These are phyloP conservation scores for Purpureocillium lavendulum DNA, from an alignment of 2,329 filamentous ascomycete species.

Conservation along the genomic window DNA sequence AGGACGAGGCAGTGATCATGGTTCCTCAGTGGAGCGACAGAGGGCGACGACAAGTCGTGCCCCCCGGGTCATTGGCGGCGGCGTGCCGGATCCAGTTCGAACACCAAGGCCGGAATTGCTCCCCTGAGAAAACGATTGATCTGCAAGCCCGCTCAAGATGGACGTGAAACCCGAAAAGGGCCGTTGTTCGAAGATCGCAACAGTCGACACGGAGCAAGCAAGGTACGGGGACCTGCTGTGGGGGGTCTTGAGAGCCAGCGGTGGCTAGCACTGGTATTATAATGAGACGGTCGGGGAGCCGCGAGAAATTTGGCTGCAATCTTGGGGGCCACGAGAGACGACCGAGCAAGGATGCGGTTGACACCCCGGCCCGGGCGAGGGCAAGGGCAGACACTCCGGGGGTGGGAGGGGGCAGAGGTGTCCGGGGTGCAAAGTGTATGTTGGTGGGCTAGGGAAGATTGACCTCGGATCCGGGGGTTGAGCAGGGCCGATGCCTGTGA, in stretches of 20 bases:
- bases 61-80: slow-evolving; percentile 5
- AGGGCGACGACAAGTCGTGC: slow-evolving; percentile 8
- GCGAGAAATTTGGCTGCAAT: slow-evolving; percentile 3
- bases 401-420: slow-evolving; percentile 2
- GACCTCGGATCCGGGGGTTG: slow-evolving; percentile 5
- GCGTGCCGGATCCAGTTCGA: slow-evolving; percentile 4
- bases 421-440: slow-evolving; percentile 1
- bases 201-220: not conserved
- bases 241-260: slow-evolving; percentile 4
- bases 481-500: slow-evolving; percentile 1
- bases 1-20: slow-evolving; percentile 11
- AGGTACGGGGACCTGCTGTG: slow-evolving; percentile 2
- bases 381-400: not conserved
- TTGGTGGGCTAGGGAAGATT: slow-evolving; percentile 3
- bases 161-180: slow-evolving; percentile 1
- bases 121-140: slow-evolving; percentile 3
- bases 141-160: slow-evolving; percentile 2
- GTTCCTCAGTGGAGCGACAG: slow-evolving; percentile 7
- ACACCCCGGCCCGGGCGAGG: not conserved
- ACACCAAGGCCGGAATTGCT: slow-evolving; percentile 6
- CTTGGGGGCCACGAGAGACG: slow-evolving; percentile 4
- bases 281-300: slow-evolving; percentile 1
- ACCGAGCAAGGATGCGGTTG: slow-evolving; percentile 3
- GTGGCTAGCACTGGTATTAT: slow-evolving; percentile 2
- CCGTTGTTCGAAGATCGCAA: slow-evolving; percentile 1